Base-by-base conservation (phyloP, 2,329 filamentous ascomycete species). In the Aurifilum marmelostoma region DNA sequence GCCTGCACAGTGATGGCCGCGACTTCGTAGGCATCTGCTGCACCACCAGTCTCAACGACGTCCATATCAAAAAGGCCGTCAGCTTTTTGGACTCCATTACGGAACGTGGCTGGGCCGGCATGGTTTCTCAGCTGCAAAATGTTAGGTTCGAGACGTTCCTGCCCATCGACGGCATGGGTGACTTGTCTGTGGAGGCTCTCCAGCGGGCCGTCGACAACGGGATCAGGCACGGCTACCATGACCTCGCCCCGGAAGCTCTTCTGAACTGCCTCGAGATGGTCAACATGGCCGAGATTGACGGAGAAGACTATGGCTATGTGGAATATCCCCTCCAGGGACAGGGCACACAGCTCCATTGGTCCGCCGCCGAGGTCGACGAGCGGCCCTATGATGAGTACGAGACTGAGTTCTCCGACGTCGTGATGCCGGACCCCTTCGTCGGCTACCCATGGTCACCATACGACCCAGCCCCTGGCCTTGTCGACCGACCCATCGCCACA, bases 371-470 rank as follows among this genome's bases (percentile, higher is more conserved):
- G 16, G 24, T 29, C 24, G 24, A 32, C 54, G 56, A 59, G 27
- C 16, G 11, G n/a, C n/a, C n/a, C 8, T 34, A 4, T 59, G 29
- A 37, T 59, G 29, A n/a, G 21, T 4, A n/a, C 7, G 32, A 21
- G 56, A 2, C 56, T 8, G 56, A 21, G 16, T 9, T 9, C 9
- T 32, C 18, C 9, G 29, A n/a, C 5, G 11, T 59, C 32, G 18
- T 59, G 56, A 59, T 37, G 56, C 18, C 32, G 21, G 56, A 59
- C 18, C 56, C 56, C 29, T 37, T 59, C 29, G 14, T 59, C 56
- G 16, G 24, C 29, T 37, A 12, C 27, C 56, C 18, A 11, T 32
- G 11, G 21, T 37, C 56, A 8, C 11, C 16, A 24, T n/a, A n/a
- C 24, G 18, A 2, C 3, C 24, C 52, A 56, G 12, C 11, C 7